Evolutionary conservation across 2,329 filamentous ascomycete species (phyloP), one percentile per base, ranked within the genome.

Genomic region (Sporothrix protearum): DNA sequence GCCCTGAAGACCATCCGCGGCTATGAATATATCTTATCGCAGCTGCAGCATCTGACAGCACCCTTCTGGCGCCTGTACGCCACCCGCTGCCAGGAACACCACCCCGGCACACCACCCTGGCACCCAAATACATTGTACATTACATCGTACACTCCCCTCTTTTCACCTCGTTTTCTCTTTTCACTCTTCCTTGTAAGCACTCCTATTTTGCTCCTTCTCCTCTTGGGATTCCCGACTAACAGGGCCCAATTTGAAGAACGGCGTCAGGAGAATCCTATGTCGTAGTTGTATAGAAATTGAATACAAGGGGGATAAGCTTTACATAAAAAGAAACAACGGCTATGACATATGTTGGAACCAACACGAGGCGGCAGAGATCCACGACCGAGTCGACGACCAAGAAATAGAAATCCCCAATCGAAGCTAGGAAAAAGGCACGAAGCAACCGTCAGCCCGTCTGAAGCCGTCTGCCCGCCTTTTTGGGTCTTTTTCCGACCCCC

Each of bases 401-500:
- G 10, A 22, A 39, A 16, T 28, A 28, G 22, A 64, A 64, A 45
- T 36, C 59, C 33, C 36, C 59, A 45, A 45, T n/a, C 19, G n/a
- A 51, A 61, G 55, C 68, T 14, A 6, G 33, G 25, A 45, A 47
- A 28, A 19, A 5, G 2, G 25, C 8, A 53, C 25, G 16, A n/a
- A 25, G n/a, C 25, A 28, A 25, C n/a, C n/a, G 25, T 22, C 49
- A 9, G n/a, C 49, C 49, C 49, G 19, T n/a, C 19, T n/a, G 16
- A 22, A 36, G 33, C 33, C 19, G 5, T n/a, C 49, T n/a, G 22
- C 19, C 49, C 49, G 14, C 59, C 16, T 39, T 42, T 16, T 25
- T 63, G 68, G 42, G 25, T 70, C 59, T 70, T 55, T 53, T 16
- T 45, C 45, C 59, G 36, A 45, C 59, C 36, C 64, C 68, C 39